Percentiles rank a stretch among this genome's conserved stretches.
phyloP scores from a whole-genome alignment of 108 stramenopile species.

The Conticribra weissflogii region DNA sequence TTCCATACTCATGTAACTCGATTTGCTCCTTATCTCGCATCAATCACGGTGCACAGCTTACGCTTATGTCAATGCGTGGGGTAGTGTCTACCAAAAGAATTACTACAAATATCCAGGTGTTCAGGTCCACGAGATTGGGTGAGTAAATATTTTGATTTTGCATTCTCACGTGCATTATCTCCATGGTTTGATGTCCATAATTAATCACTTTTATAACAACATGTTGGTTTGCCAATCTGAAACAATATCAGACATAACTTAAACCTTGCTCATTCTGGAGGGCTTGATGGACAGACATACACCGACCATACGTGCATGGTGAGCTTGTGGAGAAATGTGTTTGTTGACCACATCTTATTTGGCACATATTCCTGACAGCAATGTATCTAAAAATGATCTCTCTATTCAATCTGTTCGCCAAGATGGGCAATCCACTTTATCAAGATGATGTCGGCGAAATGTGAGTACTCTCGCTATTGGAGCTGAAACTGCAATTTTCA shows the following conservation, averaged over 20 bases:
- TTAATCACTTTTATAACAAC: not conserved
- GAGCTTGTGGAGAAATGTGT: not conserved
- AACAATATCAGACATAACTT: constrained; percentile 19
- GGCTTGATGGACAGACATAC: constrained; percentile 33
- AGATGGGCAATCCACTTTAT: constrained; percentile 39
- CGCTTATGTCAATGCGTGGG: constrained; percentile 38
- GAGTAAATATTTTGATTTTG: constrained; percentile 3
- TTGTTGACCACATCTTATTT: not conserved
- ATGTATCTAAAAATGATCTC: not conserved
- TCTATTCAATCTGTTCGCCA: not conserved
- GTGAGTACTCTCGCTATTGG: not conserved
- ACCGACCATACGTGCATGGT: constrained; percentile 37
- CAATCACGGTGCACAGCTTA: constrained; percentile 30
- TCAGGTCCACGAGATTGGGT: constrained; percentile 44
- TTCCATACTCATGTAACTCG: not conserved
- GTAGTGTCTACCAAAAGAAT: constrained; percentile 30
- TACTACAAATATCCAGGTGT: constrained; percentile 32
- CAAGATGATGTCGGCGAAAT: constrained; percentile 22
- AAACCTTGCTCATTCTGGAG: constrained; percentile 35
- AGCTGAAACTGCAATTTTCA: not conserved
- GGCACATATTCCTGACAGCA: constrained; percentile 1
- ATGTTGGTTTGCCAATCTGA: not conserved
- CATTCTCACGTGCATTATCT: not conserved
- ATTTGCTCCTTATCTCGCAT: constrained; percentile 2
- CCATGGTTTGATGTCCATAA: not conserved